Evolutionary conservation across 768 basidiomycete genomes (phyloP), one percentile per base, ranked within the genome.

Genomic region (Russula emetica): DNA sequence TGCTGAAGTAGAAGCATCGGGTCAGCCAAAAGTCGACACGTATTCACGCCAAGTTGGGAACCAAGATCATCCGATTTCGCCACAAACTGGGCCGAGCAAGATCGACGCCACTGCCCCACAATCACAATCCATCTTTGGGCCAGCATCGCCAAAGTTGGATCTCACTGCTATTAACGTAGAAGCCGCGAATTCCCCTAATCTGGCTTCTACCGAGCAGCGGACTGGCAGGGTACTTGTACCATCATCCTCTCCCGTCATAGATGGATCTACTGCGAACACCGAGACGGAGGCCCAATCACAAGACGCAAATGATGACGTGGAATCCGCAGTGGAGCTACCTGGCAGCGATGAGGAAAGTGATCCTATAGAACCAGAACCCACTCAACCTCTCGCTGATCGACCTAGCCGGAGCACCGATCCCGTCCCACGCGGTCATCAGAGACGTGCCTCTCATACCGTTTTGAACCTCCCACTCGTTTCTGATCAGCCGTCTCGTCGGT

Each of bases 341-440:
- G 38, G 22, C 55, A 38, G 40, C 22, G 7, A 44, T 9, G 24
- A 53, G 32, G 66, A 67, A 42, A 61, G 57, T 34, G 68, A 69
- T 26, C 68, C 68, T 40, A 69, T 69, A 28, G 68, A 69, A 40
- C 22, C 38, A 28, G 60, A 59, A 26, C 54, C 18, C 24, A 61
- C 54, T 51, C 59, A 61, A 44, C 42, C 59, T 20, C 22, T 44
- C 22, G n/a, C 18, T 28, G 24, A 47, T 56, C 55, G 24, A 38
- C 26, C 30, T 42, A 32, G 34, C 16, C 44, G 18, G 38, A 42
- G 26, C 36, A 55, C 34, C 22, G 24, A 49, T 30, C 20, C 52
- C 13, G 20, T 6, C 44, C n/a, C 51, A 55, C 53, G 14, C 51
- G 20, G 22, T 5, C 6, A 36, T 38, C 55, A 26, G 16, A 51